phyloP scores from a whole-genome alignment of 495 filamentous ascomycete genomes.

The Talaromyces nanjingensis region DNA sequence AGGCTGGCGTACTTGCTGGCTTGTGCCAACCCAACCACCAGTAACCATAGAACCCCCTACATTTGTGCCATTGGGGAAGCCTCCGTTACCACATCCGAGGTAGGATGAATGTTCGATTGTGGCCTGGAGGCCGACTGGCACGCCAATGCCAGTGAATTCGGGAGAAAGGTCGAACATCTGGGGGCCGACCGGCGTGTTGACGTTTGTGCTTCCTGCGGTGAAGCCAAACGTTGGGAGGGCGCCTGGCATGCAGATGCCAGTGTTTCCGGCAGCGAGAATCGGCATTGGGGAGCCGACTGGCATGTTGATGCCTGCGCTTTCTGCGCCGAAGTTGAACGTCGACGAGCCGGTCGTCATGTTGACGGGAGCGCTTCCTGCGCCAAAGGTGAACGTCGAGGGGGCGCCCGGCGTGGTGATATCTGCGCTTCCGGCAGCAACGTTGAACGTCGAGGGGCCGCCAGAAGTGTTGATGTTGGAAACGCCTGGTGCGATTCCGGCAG shows the following conservation, averaged over 20 bases:
- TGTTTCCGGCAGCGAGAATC: neutral
- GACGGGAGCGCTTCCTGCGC: neutral
- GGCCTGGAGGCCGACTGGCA: neutral
- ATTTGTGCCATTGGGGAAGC: neutral
- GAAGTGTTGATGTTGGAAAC: neutral
- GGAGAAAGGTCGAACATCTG: neutral
- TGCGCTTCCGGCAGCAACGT: neutral
- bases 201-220: neutral
- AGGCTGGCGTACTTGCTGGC: neutral
- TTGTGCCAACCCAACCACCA: neutral
- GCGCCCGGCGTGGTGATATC: neutral
- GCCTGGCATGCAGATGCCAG: neutral
- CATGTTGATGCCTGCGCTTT: neutral
- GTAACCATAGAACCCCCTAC: neutral
- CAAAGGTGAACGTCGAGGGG: neutral
- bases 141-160: too few relatives aligned
- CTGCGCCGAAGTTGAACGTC: neutral
- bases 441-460: neutral
- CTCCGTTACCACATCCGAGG: neutral
- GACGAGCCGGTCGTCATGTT: neutral
- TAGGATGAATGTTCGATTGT: neutral
- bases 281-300: neutral
- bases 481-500: neutral
- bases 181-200: neutral
- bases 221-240: neutral